Evolutionary conservation across 108 stramenopile species (phyloP), one percentile per base, ranked within the genome.

Genomic region (Cafeteria roenbergensis): DNA sequence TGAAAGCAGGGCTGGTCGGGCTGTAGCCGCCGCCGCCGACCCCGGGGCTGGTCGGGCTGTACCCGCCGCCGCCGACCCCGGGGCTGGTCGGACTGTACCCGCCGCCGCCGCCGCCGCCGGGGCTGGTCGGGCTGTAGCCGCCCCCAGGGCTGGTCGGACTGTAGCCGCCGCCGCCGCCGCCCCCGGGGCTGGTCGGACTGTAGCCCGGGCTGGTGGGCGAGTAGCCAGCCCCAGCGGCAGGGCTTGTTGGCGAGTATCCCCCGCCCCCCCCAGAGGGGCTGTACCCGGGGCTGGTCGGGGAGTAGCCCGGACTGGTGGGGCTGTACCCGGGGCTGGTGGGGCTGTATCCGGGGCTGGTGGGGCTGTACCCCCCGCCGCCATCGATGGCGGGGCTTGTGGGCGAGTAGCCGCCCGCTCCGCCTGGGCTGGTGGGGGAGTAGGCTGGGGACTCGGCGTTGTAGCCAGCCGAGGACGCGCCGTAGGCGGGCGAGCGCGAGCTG

Each of bases 111-210:
- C 57, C 20, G 66, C 8, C 6, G 8, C 79, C 84, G 1, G 61
- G 62, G 53, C 34, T 56, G 6, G 67, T 48, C 9, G 73, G 69
- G 8, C 51, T 54, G 37, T 74, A 70, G 9, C 75, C 76, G 73
- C 90, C 92, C n/a, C 83, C 86, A 8, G 93, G 94, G 53, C 75
- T 77, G 26, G 88, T 90, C 0, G 85, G 85, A 56, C 72, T 76
- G 78, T 85, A 83, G 27, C 82, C 80, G n/a, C 64, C 67, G 24
- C 67, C 50, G 26, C 90, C 90, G 32, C 75, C 75, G 53, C 82
- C 87, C 0, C 87, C 87, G 20, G 90, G 89, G 34, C 71, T 76
- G 1, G 88, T 88, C 1, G 91, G 91, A 12, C 76, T 78, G 64
- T 92, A 90, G 1, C 75, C 80, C 33, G 86, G 85, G 53, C 78